phyloP scores from a whole-genome alignment of 179 eudicot species.

The Spergularia azorica region DNA sequence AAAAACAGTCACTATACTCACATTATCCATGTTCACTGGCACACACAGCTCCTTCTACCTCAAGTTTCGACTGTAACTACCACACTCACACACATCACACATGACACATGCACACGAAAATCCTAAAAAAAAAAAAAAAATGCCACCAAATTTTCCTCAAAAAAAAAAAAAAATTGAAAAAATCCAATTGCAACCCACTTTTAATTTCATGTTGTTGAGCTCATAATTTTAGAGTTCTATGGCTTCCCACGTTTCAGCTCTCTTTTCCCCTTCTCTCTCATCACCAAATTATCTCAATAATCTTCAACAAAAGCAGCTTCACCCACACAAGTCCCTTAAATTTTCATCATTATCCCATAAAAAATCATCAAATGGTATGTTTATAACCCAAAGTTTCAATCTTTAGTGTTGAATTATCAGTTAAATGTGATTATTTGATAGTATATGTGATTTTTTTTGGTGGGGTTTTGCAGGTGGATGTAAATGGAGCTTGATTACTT shows the following conservation, averaged over 20 bases:
- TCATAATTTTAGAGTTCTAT: slow-evolving; percentile 19
- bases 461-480: slow-evolving; percentile 22
- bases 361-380: slow-evolving; percentile 31
- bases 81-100: background rate
- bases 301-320: slow-evolving; percentile 12
- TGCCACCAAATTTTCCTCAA: slow-evolving; percentile 10
- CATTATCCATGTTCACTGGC: background rate
- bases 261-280: slow-evolving; percentile 34
- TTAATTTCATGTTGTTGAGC: background rate
- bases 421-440: background rate
- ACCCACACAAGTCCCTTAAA: slow-evolving; percentile 12
- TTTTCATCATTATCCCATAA: slow-evolving; percentile 19
- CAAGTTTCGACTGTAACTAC: background rate
- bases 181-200: background rate
- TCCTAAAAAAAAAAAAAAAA: background rate
- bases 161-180: background rate
- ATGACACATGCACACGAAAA: background rate
- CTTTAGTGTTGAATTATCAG: slow-evolving; percentile 12
- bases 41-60: background rate
- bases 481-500: slow-evolving; percentile 44
- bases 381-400: background rate
- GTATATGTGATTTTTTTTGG: background rate
- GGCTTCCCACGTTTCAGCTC: slow-evolving; percentile 50
- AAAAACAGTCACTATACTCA: background rate
- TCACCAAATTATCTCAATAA: slow-evolving; percentile 18